Conservation (phyloP, 345 rosid genomes). For the Nasturtium officinale region DNA sequence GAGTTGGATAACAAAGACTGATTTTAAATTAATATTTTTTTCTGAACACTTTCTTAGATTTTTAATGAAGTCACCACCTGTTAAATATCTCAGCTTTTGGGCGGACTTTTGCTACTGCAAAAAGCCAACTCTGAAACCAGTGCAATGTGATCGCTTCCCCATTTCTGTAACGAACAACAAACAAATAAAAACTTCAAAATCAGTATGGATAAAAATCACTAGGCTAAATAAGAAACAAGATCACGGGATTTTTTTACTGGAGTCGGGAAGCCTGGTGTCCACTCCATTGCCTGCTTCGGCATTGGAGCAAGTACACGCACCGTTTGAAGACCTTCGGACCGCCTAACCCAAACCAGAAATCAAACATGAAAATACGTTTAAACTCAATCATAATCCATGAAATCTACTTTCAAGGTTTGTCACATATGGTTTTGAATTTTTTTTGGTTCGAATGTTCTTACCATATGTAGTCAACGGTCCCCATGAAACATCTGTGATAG, state of each 20-base stretch:
- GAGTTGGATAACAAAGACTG: neutral
- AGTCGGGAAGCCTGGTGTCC: slow-evolving; percentile 92
- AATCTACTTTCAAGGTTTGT: neutral
- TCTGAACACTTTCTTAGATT: neutral
- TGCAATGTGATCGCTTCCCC: slow-evolving; percentile 98
- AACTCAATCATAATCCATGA: neutral
- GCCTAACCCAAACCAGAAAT: slow-evolving; percentile 52
- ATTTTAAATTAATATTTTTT: neutral
- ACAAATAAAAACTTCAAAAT: no score
- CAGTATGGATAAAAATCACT: neutral
- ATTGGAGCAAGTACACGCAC: slow-evolving; percentile 88
- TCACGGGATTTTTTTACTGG: slow-evolving; percentile 55
- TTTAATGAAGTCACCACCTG: slow-evolving; percentile 14
- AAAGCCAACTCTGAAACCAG: slow-evolving; percentile 82
- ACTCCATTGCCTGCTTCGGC: slow-evolving; percentile 82
- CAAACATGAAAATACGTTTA: neutral
- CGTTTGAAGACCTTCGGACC: slow-evolving; percentile 84
- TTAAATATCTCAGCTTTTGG: slow-evolving; percentile 27
- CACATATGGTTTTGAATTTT: neutral
- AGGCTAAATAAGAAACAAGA: neutral
- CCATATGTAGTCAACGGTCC: slow-evolving; percentile 98
- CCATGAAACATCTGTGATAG: slow-evolving; percentile 84
- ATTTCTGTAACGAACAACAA: slow-evolving; percentile 72
- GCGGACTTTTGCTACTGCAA: slow-evolving; percentile 16
- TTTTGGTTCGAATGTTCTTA: slow-evolving; percentile 31